Percentiles rank a stretch among this genome's conserved stretches.
phyloP scores from a whole-genome alignment of 306 rosid genomes.

The Lathyrus oleraceus region DNA sequence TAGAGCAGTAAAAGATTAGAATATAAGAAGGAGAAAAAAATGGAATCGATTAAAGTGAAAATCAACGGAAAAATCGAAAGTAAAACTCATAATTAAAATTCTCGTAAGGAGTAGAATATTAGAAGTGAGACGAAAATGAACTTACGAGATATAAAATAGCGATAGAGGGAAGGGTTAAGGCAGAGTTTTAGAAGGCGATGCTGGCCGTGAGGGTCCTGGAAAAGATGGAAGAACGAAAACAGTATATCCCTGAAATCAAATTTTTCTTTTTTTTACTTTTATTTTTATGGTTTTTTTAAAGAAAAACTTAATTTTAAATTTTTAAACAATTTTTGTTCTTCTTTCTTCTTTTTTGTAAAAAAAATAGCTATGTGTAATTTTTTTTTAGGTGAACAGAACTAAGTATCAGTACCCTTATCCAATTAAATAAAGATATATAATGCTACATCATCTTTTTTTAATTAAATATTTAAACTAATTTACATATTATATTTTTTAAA shows the following conservation, averaged over 20 bases:
- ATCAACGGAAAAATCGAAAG: not conserved
- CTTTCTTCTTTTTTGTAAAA: no score
- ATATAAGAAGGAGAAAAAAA: not conserved
- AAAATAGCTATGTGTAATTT: no score
- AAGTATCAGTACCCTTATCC: no score
- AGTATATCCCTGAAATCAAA: not conserved
- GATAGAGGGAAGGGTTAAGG: slow-evolving; percentile 15
- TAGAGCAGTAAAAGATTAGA: not conserved
- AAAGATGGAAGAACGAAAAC: not conserved
- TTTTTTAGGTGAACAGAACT: no score
- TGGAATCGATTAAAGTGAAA: not conserved
- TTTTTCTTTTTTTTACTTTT: not conserved
- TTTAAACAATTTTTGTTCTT: no score
- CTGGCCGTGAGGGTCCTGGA: not conserved
- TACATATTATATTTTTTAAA: no score
- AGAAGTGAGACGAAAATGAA: not conserved
- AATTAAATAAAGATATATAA: no score
- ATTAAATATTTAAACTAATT: no score
- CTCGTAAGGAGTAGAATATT: no score
- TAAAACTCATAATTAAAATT: not conserved
- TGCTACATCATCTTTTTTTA: no score
- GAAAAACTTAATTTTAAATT: no score
- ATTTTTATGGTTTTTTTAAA: no score
- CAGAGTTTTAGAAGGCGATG: not conserved
- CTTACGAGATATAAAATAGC: slow-evolving; percentile 9